Conservation (phyloP, 2,329 filamentous ascomycete species). For the Tolypocladium album region DNA sequence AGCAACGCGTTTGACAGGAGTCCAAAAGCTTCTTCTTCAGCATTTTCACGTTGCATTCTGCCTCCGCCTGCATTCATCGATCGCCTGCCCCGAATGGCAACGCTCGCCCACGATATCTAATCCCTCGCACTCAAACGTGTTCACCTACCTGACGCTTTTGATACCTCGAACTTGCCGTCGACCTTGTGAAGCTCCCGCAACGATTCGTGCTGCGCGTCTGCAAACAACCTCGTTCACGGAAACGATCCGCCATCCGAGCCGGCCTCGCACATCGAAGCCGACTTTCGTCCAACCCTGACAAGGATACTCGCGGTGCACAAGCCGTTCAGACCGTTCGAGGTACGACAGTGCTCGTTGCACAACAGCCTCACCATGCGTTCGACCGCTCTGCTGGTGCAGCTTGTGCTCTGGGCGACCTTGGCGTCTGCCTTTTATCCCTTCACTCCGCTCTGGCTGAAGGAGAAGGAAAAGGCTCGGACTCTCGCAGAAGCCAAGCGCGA, state of each 20-base stretch:
- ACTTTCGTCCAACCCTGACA: background rate
- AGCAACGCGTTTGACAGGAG: background rate
- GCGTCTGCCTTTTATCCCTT: slow-evolving; percentile 38
- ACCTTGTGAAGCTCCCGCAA: no score
- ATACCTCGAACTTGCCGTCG: background rate
- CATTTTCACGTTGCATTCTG: background rate
- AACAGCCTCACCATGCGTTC: slow-evolving; percentile 27
- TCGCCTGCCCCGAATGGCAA: background rate
- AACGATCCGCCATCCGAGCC: background rate
- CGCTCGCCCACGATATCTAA: background rate
- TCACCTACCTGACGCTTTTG: background rate
- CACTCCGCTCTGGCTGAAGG: slow-evolving; percentile 23
- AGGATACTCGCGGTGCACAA: background rate
- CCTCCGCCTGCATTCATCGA: background rate
- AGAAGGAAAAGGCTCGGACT: slow-evolving; percentile 12
- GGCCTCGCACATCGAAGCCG: background rate
- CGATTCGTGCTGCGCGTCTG: background rate
- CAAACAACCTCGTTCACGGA: background rate
- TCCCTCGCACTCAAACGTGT: background rate
- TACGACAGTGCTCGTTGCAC: slow-evolving; percentile 1
- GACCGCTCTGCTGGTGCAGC: slow-evolving; percentile 26
- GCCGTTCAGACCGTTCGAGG: slow-evolving; percentile 1
- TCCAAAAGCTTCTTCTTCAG: background rate
- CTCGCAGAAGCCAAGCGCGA: slow-evolving; percentile 13
- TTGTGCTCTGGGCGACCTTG: slow-evolving; percentile 36